These are phyloP conservation scores for Dimocarpus longan DNA, from an alignment of 345 rosid genomes.

Conservation along the genomic window DNA sequence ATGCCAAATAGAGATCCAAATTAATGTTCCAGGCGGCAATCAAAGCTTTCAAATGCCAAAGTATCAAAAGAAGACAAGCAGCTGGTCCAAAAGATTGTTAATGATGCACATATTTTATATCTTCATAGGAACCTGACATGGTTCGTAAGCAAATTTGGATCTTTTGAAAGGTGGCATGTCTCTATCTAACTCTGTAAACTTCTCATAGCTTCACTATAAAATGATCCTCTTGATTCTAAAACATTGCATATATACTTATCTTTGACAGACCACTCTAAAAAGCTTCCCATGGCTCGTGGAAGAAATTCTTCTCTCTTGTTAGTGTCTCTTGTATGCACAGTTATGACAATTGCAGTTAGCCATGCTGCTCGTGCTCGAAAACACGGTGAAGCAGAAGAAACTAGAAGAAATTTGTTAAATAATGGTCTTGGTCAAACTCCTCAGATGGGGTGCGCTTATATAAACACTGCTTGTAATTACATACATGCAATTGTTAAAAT, in stretches of 20 bases:
- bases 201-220: not conserved
- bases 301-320: not conserved
- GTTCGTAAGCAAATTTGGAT: not conserved
- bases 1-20: too few relatives aligned
- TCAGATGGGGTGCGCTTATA: constrained; percentile 18
- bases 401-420: not conserved
- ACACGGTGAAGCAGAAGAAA: not conserved
- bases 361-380: not conserved
- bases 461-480: not conserved
- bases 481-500: too few relatives aligned
- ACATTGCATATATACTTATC: not conserved
- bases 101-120: too few relatives aligned
- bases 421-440: constrained; percentile 18
- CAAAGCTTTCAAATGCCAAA: not conserved
- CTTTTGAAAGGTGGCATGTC: not conserved
- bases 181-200: not conserved
- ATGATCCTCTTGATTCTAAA: not conserved
- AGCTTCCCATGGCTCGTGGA: not conserved
- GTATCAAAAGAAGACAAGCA: not conserved
- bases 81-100: not conserved
- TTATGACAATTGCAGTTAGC: not conserved
- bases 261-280: not conserved
- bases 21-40: not conserved
- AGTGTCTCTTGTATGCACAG: not conserved
- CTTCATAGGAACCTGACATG: too few relatives aligned